These are phyloP conservation scores for Achlya hypogyna DNA, from an alignment of 352 stramenopile genomes.

Conservation along the genomic window DNA sequence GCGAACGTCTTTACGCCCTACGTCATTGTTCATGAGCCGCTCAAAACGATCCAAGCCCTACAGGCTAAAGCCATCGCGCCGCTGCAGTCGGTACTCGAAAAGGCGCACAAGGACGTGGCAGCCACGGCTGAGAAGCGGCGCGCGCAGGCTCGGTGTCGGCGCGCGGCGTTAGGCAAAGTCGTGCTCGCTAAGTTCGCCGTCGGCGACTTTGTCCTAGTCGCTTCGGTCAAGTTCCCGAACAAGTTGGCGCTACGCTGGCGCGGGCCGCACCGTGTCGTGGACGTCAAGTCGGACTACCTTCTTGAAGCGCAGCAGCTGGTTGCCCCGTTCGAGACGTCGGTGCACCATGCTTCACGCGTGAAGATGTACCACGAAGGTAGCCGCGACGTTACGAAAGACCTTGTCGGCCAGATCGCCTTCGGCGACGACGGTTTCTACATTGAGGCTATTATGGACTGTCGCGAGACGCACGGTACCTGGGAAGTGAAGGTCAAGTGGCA, in stretches of 20 bases:
- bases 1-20: not conserved
- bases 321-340: too few relatives aligned
- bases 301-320: slow-evolving; percentile 12
- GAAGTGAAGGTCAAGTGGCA: slow-evolving; percentile 24
- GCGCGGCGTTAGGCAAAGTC: not conserved
- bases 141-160: too few relatives aligned
- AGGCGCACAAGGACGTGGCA: slow-evolving; percentile 20
- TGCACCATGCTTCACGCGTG: slow-evolving; percentile 6
- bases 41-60: not conserved
- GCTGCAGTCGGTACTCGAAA: not conserved
- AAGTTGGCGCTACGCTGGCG: slow-evolving; percentile 14
- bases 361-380: slow-evolving; percentile 11
- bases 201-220: slow-evolving; percentile 18
- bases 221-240: not conserved
- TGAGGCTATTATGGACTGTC: slow-evolving; percentile 12
- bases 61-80: not conserved
- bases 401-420: slow-evolving; percentile 18
- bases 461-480: slow-evolving; percentile 15
- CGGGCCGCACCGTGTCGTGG: slow-evolving; percentile 2
- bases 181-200: slow-evolving; percentile 6
- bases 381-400: slow-evolving; percentile 15
- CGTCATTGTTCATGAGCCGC: not conserved
- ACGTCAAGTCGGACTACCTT: slow-evolving; percentile 9
- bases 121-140: too few relatives aligned
- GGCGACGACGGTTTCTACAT: slow-evolving; percentile 14